Conservation (phyloP, 768 basidiomycete genomes). For the Termitomyces sp. region DNA sequence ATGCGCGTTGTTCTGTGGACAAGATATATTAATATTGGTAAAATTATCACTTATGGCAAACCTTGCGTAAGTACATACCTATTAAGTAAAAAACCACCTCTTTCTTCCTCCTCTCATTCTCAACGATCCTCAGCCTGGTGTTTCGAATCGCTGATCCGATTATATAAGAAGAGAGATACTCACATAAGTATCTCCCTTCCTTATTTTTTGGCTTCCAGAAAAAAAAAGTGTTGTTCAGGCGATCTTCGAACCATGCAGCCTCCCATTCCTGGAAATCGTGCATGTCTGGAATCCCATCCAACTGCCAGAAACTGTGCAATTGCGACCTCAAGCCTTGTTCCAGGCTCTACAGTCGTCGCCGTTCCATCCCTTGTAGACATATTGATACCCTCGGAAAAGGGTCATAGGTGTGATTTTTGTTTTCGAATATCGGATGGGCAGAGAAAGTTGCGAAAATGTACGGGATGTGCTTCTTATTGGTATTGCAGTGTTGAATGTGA, state of each 20-base stretch:
- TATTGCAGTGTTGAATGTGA: conserved; percentile 69
- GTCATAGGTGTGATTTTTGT: conserved; percentile 66
- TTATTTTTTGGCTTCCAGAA: too few species aligned
- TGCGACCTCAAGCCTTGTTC: conserved; percentile 30
- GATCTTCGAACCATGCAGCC: background rate
- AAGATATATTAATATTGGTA: too few species aligned
- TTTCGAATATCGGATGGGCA: conserved; percentile 31
- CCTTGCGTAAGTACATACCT: too few species aligned
- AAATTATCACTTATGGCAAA: too few species aligned
- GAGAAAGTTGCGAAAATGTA: conserved; percentile 48
- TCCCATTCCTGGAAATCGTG: background rate
- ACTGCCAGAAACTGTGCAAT: conserved; percentile 50
- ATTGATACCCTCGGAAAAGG: conserved; percentile 55
- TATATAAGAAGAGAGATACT: too few species aligned
- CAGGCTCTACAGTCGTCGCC: conserved; percentile 50
- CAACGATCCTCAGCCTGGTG: too few species aligned
- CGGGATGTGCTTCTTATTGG: conserved; percentile 67
- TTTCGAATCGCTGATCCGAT: too few species aligned
- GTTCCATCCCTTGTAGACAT: conserved; percentile 41
- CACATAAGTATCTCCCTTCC: too few species aligned
- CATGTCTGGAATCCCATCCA: conserved; percentile 40
- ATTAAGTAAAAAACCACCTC: too few species aligned
- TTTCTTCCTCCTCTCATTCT: too few species aligned
- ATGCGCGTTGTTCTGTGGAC: too few species aligned
- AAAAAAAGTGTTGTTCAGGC: too few species aligned